phyloP scores from a whole-genome alignment of 129 eudicot genomes.

The Lactuca sativa region DNA sequence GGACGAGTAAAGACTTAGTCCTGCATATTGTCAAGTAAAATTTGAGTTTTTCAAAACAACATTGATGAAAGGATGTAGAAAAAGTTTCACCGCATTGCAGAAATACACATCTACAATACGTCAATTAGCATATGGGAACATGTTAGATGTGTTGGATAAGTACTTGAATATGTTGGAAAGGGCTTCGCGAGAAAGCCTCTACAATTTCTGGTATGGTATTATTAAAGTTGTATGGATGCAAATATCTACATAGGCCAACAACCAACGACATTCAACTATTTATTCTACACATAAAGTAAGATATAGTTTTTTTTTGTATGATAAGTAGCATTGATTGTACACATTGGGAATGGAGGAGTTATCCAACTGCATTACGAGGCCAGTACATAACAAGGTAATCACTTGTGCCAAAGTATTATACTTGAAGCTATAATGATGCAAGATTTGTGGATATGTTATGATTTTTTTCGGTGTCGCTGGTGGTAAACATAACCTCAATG shows the following conservation, averaged over 20 bases:
- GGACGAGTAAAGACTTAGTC: background rate
- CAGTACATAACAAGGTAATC: background rate
- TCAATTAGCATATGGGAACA: background rate
- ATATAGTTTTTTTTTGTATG: background rate
- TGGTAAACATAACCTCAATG: too few species aligned
- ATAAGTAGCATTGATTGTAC: background rate
- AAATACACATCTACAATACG: background rate
- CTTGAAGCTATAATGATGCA: background rate
- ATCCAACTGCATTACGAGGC: background rate
- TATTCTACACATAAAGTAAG: background rate
- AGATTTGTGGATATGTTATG: background rate
- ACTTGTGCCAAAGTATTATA: background rate
- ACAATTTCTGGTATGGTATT: background rate
- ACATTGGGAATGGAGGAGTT: background rate
- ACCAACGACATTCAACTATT: background rate
- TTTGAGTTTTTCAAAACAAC: background rate
- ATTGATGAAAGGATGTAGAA: background rate
- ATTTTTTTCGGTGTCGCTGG: background rate
- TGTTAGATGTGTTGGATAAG: background rate
- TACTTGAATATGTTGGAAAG: background rate
- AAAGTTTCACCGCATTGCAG: background rate
- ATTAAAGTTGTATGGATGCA: background rate
- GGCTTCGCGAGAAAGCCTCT: background rate
- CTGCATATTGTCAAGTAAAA: background rate
- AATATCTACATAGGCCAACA: background rate